Evolutionary conservation across 2,329 filamentous ascomycete genomes (phyloP), one percentile per base, ranked within the genome.

Genomic region (Talaromyces sp.): DNA sequence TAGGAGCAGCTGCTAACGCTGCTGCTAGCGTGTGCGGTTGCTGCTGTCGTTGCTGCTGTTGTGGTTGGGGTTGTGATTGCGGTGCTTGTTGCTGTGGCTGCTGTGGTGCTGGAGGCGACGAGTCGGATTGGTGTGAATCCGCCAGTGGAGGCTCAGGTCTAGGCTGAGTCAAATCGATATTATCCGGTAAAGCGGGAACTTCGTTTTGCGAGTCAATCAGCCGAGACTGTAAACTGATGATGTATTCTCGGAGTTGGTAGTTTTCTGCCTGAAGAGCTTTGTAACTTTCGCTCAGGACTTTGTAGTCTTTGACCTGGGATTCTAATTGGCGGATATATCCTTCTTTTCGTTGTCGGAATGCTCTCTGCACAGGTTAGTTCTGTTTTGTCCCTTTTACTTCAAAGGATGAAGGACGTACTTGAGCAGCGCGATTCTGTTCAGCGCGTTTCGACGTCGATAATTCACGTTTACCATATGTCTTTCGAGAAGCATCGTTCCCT

Each of bases 291-390:
- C 91, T 89, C 74, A 96, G 84, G 17, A 85, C 81, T 65, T 84
- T 82, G 64, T 85, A 89, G 31, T 94, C 89, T 67, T 90, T 87
- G 53, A 97, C 91, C 71, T 97, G 90, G 70, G 94, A 89, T 75
- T 99, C 94, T 6, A 99, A 83, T 73, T 96, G 95, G 79, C 96
- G 96, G 74, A 99, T 99, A 73, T 99, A 97, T 46, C 90, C 89
- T 75, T 99, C 94, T 73, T 99, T 99, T 62, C 94, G 89, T 77
- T 97, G 92, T 41, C 94, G 89, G 76, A 99, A 99, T 41, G 94
- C 94, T 72, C 94, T 86, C 93, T 99, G 67, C 63, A 61, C 2
- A 40, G 65, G 64, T 52, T 19, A 58, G 46, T 40, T 19, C 36
- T 17, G 11, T 48, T 19, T 39, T 17, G 11, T 48, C 22, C 8